A percentile compares a stretch with the other conserved stretches of the same genome.
These are phyloP conservation scores for Candida glucosophila DNA, from an alignment of 1,139 yeast genomes.

Conservation along the genomic window DNA sequence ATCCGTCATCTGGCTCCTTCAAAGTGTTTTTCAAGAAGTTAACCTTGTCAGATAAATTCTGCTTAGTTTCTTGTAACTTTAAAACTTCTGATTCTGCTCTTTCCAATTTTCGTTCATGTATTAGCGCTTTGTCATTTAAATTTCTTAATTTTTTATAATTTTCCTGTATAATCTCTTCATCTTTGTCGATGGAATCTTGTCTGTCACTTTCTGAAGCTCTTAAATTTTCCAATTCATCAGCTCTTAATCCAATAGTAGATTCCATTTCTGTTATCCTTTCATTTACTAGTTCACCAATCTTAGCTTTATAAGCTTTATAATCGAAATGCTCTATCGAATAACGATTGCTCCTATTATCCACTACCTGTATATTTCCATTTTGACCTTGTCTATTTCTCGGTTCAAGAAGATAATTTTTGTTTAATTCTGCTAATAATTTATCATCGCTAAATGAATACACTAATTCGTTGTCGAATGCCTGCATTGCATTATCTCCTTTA, in stretches of 20 bases:
- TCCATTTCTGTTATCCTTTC: constrained; percentile 26
- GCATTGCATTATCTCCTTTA: constrained; percentile 9
- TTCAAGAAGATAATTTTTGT: constrained; percentile 8
- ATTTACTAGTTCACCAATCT: constrained; percentile 33
- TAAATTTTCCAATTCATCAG: constrained; percentile 17
- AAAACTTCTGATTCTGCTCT: constrained; percentile 28
- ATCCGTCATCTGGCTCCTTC: constrained; percentile 1
- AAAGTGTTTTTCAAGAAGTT: constrained; percentile 9
- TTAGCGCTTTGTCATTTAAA: constrained; percentile 40
- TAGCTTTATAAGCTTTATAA: constrained; percentile 29
- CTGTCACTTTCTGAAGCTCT: constrained; percentile 39
- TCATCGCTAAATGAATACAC: constrained; percentile 16
- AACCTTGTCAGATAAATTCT: constrained; percentile 11
- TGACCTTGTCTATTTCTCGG: not conserved
- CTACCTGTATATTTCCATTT: constrained; percentile 3
- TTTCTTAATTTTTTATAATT: constrained; percentile 39
- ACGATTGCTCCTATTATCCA: constrained; percentile 5
- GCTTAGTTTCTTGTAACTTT: constrained; percentile 12
- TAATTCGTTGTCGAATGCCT: constrained; percentile 15
- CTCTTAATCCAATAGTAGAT: no score
- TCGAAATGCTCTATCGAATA: constrained; percentile 12
- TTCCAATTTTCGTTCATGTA: constrained; percentile 38
- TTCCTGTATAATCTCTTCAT: constrained; percentile 39
- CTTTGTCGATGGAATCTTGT: constrained; percentile 43
- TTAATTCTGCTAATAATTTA: constrained; percentile 16